A percentile compares a stretch with the other conserved stretches of the same genome.
Conservation (phyloP, 306 rosid genomes). For the Glycine latifolia region DNA sequence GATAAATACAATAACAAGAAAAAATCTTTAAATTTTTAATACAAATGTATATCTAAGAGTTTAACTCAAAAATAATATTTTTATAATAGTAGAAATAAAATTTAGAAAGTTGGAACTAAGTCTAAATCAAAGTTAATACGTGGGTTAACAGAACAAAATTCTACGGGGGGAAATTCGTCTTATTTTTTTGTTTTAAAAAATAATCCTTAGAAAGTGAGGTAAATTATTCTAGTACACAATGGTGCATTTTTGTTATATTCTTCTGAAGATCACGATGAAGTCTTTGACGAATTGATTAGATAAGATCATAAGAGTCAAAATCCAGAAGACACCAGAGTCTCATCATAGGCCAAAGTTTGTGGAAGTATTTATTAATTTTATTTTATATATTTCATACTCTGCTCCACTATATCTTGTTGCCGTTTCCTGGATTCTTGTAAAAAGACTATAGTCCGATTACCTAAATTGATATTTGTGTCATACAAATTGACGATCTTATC, state of each 20-base stretch:
- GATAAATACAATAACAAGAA: too few relatives aligned
- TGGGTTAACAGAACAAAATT: too few relatives aligned
- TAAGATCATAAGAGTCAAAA: constrained; percentile 24
- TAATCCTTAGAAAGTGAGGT: too few relatives aligned
- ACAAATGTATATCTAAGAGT: too few relatives aligned
- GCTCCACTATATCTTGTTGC: neutral
- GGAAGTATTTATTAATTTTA: neutral
- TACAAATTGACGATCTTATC: neutral
- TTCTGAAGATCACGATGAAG: neutral
- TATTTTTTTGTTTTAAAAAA: too few relatives aligned
- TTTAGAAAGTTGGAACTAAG: too few relatives aligned
- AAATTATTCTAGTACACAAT: too few relatives aligned
- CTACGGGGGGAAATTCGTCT: too few relatives aligned
- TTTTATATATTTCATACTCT: neutral
- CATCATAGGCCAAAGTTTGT: neutral
- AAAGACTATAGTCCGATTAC: neutral
- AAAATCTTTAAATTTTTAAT: too few relatives aligned
- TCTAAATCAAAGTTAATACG: too few relatives aligned
- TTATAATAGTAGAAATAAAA: too few relatives aligned
- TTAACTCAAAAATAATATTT: too few relatives aligned
- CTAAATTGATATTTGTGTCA: neutral
- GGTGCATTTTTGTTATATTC: neutral
- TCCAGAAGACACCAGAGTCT: constrained; percentile 31
- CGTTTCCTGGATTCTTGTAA: neutral
- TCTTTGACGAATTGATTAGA: constrained; percentile 16